Percentiles rank a stretch among this genome's conserved stretches.
phyloP scores from a whole-genome alignment of 306 rosid species.

The Fragaria ananassa region DNA sequence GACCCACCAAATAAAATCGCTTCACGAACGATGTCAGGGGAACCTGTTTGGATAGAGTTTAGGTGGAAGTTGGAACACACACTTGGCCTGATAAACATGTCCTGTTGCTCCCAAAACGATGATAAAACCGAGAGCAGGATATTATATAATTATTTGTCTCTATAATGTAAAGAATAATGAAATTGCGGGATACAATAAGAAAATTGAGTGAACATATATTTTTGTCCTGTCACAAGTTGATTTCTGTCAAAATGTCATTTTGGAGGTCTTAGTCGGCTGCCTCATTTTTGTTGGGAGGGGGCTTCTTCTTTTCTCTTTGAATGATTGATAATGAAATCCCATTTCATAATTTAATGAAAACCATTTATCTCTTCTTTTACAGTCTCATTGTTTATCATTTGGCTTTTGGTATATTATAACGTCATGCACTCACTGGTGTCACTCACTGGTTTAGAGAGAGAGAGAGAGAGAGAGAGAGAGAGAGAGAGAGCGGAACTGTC shows the following conservation, averaged over 20 bases:
- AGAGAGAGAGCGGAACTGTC: background rate
- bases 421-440: background rate
- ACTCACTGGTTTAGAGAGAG: background rate
- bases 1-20: no score
- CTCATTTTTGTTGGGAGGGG: background rate
- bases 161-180: no score
- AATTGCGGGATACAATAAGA: background rate
- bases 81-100: background rate
- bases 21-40: background rate
- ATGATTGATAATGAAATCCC: no score
- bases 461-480: background rate
- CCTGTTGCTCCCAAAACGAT: background rate
- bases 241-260: no score
- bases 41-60: background rate
- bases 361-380: background rate
- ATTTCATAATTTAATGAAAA: background rate
- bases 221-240: background rate
- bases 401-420: background rate
- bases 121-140: background rate
- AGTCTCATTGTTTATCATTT: background rate
- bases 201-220: no score
- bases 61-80: background rate
- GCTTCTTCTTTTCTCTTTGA: no score
- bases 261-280: no score
- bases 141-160: background rate